A percentile compares a stretch with the other conserved stretches of the same genome.
These are phyloP conservation scores for Quercus parvula DNA, from an alignment of 306 rosid species.

Conservation along the genomic window DNA sequence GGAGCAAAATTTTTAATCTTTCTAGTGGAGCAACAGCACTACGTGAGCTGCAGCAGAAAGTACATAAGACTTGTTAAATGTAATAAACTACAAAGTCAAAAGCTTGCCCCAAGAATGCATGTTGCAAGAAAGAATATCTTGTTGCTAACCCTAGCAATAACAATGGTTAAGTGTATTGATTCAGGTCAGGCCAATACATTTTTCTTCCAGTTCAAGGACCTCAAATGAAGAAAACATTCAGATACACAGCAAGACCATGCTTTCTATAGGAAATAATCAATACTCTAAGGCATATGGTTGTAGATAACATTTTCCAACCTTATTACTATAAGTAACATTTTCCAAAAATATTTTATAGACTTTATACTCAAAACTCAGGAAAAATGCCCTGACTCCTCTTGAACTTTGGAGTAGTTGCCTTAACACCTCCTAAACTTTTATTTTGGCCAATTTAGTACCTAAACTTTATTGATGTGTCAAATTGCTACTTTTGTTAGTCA, in stretches of 20 bases:
- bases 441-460: too few species aligned
- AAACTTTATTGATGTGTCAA: too few species aligned
- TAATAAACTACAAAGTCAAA: background rate
- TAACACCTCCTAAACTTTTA: too few species aligned
- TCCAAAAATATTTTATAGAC: background rate
- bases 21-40: slow-evolving; percentile 66
- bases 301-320: background rate
- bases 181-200: background rate
- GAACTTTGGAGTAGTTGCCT: too few species aligned
- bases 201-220: slow-evolving; percentile 1
- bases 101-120: background rate
- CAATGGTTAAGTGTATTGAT: background rate
- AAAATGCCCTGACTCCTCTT: too few species aligned
- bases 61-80: background rate
- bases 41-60: slow-evolving; percentile 45
- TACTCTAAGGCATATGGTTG: background rate
- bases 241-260: background rate
- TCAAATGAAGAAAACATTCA: background rate
- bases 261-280: background rate
- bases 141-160: background rate
- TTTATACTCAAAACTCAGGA: background rate
- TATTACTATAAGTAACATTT: too few species aligned
- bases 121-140: background rate
- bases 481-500: too few species aligned
- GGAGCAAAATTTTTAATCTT: slow-evolving; percentile 65